Evolutionary conservation across 805 yeast genomes (phyloP), one percentile per base, ranked within the genome.

Genomic region (Vanderwaltozyma polyspora): DNA sequence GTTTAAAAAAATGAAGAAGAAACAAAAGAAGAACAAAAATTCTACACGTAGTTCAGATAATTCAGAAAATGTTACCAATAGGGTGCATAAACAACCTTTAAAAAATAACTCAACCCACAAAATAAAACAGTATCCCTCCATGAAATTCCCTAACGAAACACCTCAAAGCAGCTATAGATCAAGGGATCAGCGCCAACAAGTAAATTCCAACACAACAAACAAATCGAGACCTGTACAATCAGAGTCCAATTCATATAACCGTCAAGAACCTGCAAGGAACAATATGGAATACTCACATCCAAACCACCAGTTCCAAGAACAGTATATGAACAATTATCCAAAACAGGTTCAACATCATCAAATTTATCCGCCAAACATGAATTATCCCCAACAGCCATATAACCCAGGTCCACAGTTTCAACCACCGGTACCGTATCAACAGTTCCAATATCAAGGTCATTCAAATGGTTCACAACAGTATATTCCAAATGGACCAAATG

Each of bases 1-100:
- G 24, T 72, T 72, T 29, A 87, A 80, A 51, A 72, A 69, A 34
- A 57, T 66, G 16, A 76, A 70, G 54, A 83, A 79, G 58, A 71
- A 70, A 38, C 72, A 72, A 57, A 74, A 71, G 46, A 68, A 66
- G 40, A 60, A 43, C 38, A 54, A 49, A 8, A 15, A 15, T 4
- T 17, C 3, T 2, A 11, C 32, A 5, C 14, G 13, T 37, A 60
- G 43, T 38, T 55, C 49, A 14, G 32, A 24, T n/a, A 31, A 24
- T 16, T 23, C 27, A 10, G 22, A 31, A 15, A 43, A 44, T 12
- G 45, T 21, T 38, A 36, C 18, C 22, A 39, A 35, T 28, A 35
- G 17, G 16, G 28, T 25, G 14, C 15, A 25, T 25, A 35, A 35
- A 28, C 33, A 39, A 12, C 33, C 33, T 21, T 6, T n/a, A 24